Evolutionary conservation across 768 basidiomycete genomes (phyloP).

Genomic region (Suillus variegatus): DNA sequence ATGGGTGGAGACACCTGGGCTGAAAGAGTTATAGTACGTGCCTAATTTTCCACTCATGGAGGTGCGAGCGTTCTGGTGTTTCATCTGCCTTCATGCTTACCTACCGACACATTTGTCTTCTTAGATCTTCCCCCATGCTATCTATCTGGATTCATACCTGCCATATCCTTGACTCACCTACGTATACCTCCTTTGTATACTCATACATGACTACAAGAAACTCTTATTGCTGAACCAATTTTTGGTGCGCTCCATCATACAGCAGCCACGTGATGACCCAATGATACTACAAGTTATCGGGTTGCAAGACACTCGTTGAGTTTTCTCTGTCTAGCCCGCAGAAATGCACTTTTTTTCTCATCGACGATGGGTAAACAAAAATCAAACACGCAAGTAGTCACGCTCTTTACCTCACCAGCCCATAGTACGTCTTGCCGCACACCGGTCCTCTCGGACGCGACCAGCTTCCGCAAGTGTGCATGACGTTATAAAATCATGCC

Average conservation of each 20-base stretch:
- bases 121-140: not conserved
- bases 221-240: not conserved
- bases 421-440: not conserved
- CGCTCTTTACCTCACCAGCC: conserved; percentile 4
- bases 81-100: not conserved
- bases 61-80: conserved; percentile 11
- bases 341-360: not conserved
- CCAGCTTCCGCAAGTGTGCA: conserved; percentile 32
- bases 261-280: not conserved
- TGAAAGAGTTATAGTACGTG: conserved; percentile 29
- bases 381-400: not conserved
- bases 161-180: conserved; percentile 10
- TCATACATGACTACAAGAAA: conserved; percentile 6
- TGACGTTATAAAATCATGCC: conserved; percentile 55
- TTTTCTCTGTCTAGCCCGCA: not conserved
- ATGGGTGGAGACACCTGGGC: conserved; percentile 27
- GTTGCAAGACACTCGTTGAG: not conserved
- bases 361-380: not conserved
- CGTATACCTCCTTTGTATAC: conserved; percentile 22
- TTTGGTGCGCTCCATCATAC: not conserved
- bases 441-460: not conserved
- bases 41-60: conserved; percentile 5
- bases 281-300: not conserved
- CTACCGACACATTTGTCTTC: not conserved
- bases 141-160: not conserved